Evolutionary conservation across 2,329 filamentous ascomycete genomes (phyloP).

Genomic region (Chaetomiaceae sp.): DNA sequence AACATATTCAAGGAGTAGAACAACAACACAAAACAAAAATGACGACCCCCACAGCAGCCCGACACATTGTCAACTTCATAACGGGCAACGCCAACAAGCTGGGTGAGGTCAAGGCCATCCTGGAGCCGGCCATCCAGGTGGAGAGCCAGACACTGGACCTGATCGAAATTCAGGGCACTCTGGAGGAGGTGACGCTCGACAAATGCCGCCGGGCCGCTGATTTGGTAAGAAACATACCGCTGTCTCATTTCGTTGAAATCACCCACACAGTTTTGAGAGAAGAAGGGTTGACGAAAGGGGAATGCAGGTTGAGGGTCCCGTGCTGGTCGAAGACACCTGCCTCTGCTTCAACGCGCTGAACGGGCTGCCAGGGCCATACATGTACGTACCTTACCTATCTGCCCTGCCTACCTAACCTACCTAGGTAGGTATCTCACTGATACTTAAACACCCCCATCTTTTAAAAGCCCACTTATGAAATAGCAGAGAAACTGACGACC

Average conservation of each 20-base stretch:
- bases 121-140: constrained; percentile 69
- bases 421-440: too few species aligned
- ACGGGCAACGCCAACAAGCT: constrained; percentile 96
- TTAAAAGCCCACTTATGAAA: too few species aligned
- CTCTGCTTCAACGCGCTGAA: constrained; percentile 87
- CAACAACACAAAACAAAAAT: constrained; percentile 43
- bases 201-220: constrained; percentile 83
- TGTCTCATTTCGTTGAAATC: too few species aligned
- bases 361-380: constrained; percentile 92
- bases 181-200: constrained; percentile 85
- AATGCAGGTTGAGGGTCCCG: constrained; percentile 80
- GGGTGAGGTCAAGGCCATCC: constrained; percentile 79
- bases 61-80: constrained; percentile 73
- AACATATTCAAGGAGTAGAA: background rate
- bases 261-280: too few species aligned
- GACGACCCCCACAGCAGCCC: constrained; percentile 23
- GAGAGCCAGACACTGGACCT: constrained; percentile 73
- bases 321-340: constrained; percentile 93
- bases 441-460: too few species aligned
- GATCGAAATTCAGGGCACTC: constrained; percentile 83
- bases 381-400: constrained; percentile 52
- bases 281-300: too few species aligned
- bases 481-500: too few species aligned
- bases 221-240: constrained; percentile 54
- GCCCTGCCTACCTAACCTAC: background rate